Conservation (phyloP, 345 rosid species). For the Lagerstroemia speciosa region DNA sequence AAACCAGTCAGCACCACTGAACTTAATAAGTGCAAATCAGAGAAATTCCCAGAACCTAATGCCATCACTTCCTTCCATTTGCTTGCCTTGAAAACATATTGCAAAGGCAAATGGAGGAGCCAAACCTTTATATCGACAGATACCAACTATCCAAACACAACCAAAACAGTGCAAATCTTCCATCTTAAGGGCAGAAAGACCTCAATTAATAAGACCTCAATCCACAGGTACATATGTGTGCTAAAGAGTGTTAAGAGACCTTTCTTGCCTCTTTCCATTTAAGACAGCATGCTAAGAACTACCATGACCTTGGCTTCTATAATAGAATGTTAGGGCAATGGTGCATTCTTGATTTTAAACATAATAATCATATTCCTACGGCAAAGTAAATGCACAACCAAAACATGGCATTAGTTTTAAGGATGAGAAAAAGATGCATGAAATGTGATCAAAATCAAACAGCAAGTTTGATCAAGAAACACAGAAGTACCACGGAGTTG, state of each 20-base stretch:
- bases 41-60: neutral
- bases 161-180: neutral
- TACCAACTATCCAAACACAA: neutral
- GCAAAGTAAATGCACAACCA: neutral
- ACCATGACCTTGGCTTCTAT: too few species aligned
- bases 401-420: neutral
- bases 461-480: neutral
- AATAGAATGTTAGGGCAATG: too few species aligned
- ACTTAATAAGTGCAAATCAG: neutral
- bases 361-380: neutral
- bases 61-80: neutral
- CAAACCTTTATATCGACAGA: neutral
- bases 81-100: neutral
- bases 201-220: neutral
- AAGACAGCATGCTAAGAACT: too few species aligned
- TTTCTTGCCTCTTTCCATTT: neutral
- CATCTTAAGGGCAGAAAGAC: neutral
- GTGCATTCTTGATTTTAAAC: too few species aligned
- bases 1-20: neutral
- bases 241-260: neutral
- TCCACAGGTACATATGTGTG: neutral
- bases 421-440: neutral
- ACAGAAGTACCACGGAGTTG: neutral
- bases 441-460: neutral
- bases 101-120: neutral